A percentile compares a stretch with the other conserved stretches of the same genome.
Conservation (phyloP, 495 filamentous ascomycete genomes). For the Clavariopsis aquatica region DNA sequence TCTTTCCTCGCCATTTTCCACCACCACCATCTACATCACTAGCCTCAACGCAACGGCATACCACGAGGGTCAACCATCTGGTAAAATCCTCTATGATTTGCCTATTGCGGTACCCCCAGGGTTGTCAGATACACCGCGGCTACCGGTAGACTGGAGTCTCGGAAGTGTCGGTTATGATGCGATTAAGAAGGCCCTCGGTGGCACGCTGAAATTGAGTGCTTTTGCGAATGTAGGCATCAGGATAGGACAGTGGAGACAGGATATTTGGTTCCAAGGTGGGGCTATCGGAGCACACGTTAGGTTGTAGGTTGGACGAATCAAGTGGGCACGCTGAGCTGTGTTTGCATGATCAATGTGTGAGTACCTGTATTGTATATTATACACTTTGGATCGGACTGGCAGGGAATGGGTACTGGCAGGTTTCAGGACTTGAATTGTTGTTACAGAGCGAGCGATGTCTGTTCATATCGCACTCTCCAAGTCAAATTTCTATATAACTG, state of each 20-base stretch:
- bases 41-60: conserved; percentile 79
- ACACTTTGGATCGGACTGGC: no score
- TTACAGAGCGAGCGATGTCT: no score
- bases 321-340: neutral
- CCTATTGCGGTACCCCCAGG: conserved; percentile 81
- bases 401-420: no score
- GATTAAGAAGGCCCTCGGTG: conserved; percentile 80
- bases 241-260: conserved; percentile 70
- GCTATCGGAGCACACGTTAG: conserved; percentile 74
- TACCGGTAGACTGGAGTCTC: conserved; percentile 79
- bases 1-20: conserved; percentile 72
- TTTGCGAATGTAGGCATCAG: conserved; percentile 68
- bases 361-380: no score
- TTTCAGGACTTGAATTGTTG: no score
- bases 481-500: no score
- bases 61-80: conserved; percentile 77
- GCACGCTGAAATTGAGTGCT: conserved; percentile 75
- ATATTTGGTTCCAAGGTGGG: conserved; percentile 67
- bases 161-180: conserved; percentile 80
- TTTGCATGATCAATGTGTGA: neutral
- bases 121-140: conserved; percentile 62
- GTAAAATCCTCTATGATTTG: conserved; percentile 69
- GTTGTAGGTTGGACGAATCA: conserved; percentile 56
- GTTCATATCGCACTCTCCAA: no score
- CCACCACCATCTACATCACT: conserved; percentile 72